A percentile compares a stretch with the other conserved stretches of the same genome.
phyloP scores from a whole-genome alignment of 2,329 filamentous ascomycete genomes.

The Hymenoscyphus linearis region DNA sequence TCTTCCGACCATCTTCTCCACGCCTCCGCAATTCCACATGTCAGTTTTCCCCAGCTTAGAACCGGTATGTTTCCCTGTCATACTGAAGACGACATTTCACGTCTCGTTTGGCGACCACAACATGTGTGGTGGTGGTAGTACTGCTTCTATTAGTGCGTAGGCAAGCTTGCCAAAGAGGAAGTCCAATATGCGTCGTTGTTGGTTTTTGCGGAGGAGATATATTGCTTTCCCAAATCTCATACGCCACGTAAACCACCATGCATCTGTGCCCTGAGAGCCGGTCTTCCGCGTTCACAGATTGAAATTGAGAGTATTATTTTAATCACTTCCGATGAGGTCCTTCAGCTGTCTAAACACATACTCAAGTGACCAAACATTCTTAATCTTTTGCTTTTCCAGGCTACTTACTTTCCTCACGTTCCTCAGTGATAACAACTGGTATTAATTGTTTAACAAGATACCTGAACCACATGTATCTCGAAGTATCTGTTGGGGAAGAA shows the following conservation, averaged over 20 bases:
- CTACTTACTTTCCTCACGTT: no score
- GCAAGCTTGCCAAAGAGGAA: neutral
- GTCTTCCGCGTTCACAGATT: neutral
- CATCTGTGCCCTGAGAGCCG: neutral
- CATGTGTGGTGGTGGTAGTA: neutral
- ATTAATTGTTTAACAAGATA: no score
- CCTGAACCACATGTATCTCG: no score
- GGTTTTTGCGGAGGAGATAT: neutral
- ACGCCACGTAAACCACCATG: neutral
- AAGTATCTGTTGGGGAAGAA: no score
- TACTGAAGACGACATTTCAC: neutral
- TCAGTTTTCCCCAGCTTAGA: neutral
- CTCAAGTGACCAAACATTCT: no score
- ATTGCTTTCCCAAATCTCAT: neutral
- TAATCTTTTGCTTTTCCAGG: no score
- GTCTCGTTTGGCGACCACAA: neutral
- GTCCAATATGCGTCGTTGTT: neutral
- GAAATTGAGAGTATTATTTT: no score
- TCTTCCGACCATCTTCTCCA: constrained; percentile 3
- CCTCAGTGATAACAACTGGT: no score
- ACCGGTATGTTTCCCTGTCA: neutral
- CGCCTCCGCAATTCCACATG: neutral
- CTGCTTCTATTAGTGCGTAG: neutral
- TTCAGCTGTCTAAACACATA: no score
- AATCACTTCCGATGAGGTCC: no score